These are phyloP conservation scores for Fraxinus platypoda DNA, from an alignment of 305 asterid species.

Conservation along the genomic window DNA sequence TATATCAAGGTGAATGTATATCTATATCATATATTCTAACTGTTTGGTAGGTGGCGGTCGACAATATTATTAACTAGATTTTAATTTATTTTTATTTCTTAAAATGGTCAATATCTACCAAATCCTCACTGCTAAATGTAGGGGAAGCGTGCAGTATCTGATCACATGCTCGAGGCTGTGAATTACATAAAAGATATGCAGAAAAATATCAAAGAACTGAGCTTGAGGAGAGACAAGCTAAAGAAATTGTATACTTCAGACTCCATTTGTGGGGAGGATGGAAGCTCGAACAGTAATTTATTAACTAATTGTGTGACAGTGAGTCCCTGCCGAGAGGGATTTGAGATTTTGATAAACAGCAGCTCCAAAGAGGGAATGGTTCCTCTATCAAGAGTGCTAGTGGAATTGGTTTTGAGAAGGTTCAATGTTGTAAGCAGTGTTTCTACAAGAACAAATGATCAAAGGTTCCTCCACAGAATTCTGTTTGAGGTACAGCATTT, in stretches of 20 bases:
- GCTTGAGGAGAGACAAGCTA: conserved; percentile 38
- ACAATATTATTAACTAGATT: neutral
- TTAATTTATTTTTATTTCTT: neutral
- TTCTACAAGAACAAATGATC: conserved; percentile 33
- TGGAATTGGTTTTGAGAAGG: conserved; percentile 28
- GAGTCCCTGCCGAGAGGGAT: conserved; percentile 24
- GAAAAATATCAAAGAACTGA: conserved; percentile 41
- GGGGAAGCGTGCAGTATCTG: conserved; percentile 51
- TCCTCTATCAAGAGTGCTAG: conserved; percentile 42
- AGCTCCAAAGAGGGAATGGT: conserved; percentile 6
- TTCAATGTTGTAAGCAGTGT: conserved; percentile 36
- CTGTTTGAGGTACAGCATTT: conserved; percentile 35
- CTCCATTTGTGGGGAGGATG: neutral
- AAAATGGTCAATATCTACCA: neutral
- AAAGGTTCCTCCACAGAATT: conserved; percentile 46
- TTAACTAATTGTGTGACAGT: conserved; percentile 25
- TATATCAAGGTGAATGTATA: conserved; percentile 36
- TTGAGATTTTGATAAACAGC: conserved; percentile 43
- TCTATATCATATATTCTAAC: neutral
- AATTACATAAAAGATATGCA: conserved; percentile 42
- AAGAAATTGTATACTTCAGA: conserved; percentile 13
- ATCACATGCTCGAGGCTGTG: conserved; percentile 49
- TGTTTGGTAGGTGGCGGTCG: neutral
- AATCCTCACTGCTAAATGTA: conserved; percentile 1
- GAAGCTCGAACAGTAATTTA: neutral